These are phyloP conservation scores for Arabidopsis thaliana DNA, from an alignment of 345 rosid genomes.

Conservation along the genomic window DNA sequence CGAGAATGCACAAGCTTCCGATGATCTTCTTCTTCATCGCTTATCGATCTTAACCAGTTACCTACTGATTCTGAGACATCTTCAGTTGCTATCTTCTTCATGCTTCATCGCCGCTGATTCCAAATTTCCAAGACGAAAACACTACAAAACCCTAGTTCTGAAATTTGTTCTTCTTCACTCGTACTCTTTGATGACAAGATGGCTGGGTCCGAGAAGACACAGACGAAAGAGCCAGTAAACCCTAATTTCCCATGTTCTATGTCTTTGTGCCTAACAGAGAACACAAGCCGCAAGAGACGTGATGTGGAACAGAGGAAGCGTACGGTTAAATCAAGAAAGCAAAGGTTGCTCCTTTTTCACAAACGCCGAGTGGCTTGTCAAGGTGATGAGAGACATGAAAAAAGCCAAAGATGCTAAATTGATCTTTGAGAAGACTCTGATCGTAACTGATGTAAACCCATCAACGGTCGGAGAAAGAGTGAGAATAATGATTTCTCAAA, in stretches of 20 bases:
- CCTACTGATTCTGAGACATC: background rate
- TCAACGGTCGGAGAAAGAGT: too few species aligned
- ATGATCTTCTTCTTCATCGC: background rate
- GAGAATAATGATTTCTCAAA: too few species aligned
- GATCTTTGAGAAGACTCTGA: background rate
- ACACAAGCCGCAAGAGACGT: conserved; percentile 15
- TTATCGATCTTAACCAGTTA: background rate
- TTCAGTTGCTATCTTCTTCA: background rate
- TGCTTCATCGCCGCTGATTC: background rate
- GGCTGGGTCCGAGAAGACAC: background rate
- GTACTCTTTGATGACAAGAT: background rate
- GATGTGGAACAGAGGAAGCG: background rate
- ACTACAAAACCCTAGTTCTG: conserved; percentile 2
- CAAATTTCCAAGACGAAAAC: background rate
- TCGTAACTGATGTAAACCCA: background rate
- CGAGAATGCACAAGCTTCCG: too few species aligned
- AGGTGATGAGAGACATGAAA: background rate
- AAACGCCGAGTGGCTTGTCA: background rate
- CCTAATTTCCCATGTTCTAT: background rate
- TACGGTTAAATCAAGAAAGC: background rate
- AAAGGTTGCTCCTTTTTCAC: background rate
- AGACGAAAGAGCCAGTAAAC: background rate
- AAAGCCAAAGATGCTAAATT: background rate
- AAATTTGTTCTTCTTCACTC: background rate
- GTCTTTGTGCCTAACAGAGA: background rate